Conservation (phyloP, 306 rosid genomes). For the Arachis hypogaea region DNA sequence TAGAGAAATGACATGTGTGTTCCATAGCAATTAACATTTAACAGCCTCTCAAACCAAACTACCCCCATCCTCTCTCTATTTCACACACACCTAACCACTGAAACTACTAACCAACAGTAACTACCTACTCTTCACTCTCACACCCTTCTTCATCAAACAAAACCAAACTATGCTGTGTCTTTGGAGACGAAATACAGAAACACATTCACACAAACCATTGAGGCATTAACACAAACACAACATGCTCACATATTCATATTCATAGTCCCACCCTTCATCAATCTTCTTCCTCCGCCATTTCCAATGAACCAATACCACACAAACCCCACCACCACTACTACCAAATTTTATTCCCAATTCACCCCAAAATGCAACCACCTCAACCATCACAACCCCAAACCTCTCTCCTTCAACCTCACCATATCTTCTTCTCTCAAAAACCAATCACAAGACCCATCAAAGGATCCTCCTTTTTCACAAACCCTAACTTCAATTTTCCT, state of each 20-base stretch:
- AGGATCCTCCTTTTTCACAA: constrained; percentile 20
- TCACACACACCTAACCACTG: too few species aligned
- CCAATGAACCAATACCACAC: constrained; percentile 50
- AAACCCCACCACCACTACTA: constrained; percentile 39
- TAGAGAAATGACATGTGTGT: too few species aligned
- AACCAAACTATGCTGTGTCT: too few species aligned
- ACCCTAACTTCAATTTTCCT: constrained; percentile 49
- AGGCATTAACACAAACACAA: neutral
- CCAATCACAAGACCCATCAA: constrained; percentile 35
- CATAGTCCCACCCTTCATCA: neutral
- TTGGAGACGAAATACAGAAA: too few species aligned
- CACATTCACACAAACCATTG: neutral
- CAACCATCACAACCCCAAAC: constrained; percentile 34
- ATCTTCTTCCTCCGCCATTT: neutral
- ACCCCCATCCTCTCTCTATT: too few species aligned
- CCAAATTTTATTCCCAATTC: constrained; percentile 47
- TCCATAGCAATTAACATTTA: too few species aligned
- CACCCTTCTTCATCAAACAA: neutral
- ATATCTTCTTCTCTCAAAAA: constrained; percentile 24
- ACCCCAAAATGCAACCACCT: constrained; percentile 41
- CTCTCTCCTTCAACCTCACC: constrained; percentile 25
- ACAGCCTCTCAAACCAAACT: too few species aligned
- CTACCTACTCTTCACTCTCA: neutral
- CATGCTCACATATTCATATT: neutral
- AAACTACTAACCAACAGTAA: neutral